Base-by-base conservation (phyloP, 1,284 basidiomycete species). In the Boletellus deceptivus region DNA sequence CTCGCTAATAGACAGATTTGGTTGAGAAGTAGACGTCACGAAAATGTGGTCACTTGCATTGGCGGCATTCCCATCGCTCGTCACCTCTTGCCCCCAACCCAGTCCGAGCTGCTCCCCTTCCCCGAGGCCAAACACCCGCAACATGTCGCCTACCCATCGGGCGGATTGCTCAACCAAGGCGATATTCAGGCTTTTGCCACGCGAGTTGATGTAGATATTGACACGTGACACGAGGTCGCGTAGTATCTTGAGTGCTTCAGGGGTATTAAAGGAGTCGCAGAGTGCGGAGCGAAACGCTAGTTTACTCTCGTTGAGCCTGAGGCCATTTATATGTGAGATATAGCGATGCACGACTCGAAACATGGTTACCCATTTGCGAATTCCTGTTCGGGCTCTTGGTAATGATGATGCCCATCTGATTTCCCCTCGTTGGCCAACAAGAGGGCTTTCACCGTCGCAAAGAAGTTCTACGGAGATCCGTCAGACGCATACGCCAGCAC, bases 251-350 rank as follows among this genome's bases (percentile, higher is more conserved):
- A 99, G 72, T 0, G 93, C 96, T 14, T 75, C 77, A 1, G 94
- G 92, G 0, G 96, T 99, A 71, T 99, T 96, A 78, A 99, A 98
- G 1, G 94, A 98, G 70, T 99, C 96, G 72, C 91, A 97, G 50
- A 99, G 84, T 0, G 95, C 91, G n/a, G 74, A 76, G 48, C 93
- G 86, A 80, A 99, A 97, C 3, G 80, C 76, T 38, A 79, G 62
- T 70, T 96, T 95, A 34, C 86, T 83, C 45, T 83, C 75, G 58
- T 89, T 78, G 38, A 97, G 77, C 58, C 90, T 93, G 57, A 40
- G 54, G 29, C 49, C 33, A 43, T 17, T 31, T 25, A 44, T 43
- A 36, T 35, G 25, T 62, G 33, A 55, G 55, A 38, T 33, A 42
- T 41, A 48, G 40, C 29, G 50, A 59, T 43, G 54, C 44, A 48